Evolutionary conservation across 2,329 filamentous ascomycete species (phyloP), one percentile per base, ranked within the genome.

Genomic region (Niveomyces coronatus): DNA sequence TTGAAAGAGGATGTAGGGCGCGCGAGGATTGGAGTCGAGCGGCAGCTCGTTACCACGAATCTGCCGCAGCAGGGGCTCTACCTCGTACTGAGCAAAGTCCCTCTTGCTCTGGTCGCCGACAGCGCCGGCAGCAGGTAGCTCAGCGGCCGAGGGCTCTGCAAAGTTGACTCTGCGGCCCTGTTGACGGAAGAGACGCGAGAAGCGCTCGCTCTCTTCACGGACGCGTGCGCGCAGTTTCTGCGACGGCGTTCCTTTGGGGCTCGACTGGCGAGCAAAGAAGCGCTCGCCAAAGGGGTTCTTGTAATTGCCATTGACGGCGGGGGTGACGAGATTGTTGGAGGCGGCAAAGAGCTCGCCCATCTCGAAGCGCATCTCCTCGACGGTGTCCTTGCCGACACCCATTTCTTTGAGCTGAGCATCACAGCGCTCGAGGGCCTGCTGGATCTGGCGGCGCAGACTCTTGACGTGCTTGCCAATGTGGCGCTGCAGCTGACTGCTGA

Each of bases 1-100:
- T 39, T 71, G 67, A 52, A 71, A 71, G 10, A 71, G 57, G 49
- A 71, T 71, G 51, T 71, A 71, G 3, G 68, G 67, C 0, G 68
- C 68, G 20, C 68, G 60, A 1, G 68, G 68, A 46, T 71, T 71
- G 1, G 67, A 65, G 45, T 71, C 68, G 38, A 69, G 66, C 1
- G 68, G 68, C 35, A 71, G 60, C 41, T 71, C 68, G 29, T 69
- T 70, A 45, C 68, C 68, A 11, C 68, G 60, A 24, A 71, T 68
- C 48, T 71, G 68, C 29, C 59, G 56, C 3, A 71, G 56, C 0
- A 71, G 61, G 18, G 61, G 61, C 50, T 70, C 65, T 16, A 71
- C 68, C 41, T 71, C 65, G 19, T 58, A 56, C 26, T 57, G 55
- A 2, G 67, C 64, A 51, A 69, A 71, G 11, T 66, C 64, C 38